Base-by-base conservation (phyloP, 345 rosid genomes). In the Populus simonii region DNA sequence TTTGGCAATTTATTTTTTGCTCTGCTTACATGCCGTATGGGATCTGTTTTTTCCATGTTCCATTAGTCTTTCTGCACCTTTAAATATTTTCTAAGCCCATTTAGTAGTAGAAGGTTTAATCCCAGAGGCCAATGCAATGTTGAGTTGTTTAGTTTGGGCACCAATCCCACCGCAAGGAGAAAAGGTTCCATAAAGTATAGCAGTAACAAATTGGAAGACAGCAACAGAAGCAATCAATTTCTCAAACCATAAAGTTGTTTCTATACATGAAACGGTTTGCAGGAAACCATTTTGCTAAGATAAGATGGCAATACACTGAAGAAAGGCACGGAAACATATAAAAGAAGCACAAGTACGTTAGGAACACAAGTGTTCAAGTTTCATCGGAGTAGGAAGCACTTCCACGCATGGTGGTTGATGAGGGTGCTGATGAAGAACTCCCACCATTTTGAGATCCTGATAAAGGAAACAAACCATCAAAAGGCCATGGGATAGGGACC, bases 401-500 rank as follows among this genome's bases (percentile, higher is more conserved):
- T 73, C 66, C 73, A 2, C 81, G 76, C 10, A 25, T 27, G n/a
- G 62, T 68, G 16, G 45, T 53, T 2, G 78, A 7, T 3, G 83
- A 73, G 4, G 80, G 17, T 49, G 61, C 77, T 29, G 77, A 76
- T 43, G 72, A 35, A 43, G 80, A 82, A 68, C 68, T 77, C 16
- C 68, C 81, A 33, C 53, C 76, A 70, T 2, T 78, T 9, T 35
- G 75, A 27, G 86, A 55, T 70, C 79, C 74, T 39, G 85, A 73
- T 22, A 75, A 65, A 76, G 80, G 17, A 61, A 76, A 72, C 68
- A 80, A 76, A 36, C 77, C 81, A 25, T 84, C 81, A 38, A 79
- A 83, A 49, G 83, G 85, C 79, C 77, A 80, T 8, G 84, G 51
- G 22, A 83, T 74, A 1, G 85, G 83, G 71, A 79, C 69, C 84